Evolutionary conservation across 257 asterid species (phyloP), one percentile per base, ranked within the genome.

Genomic region (Capsicum chinense): DNA sequence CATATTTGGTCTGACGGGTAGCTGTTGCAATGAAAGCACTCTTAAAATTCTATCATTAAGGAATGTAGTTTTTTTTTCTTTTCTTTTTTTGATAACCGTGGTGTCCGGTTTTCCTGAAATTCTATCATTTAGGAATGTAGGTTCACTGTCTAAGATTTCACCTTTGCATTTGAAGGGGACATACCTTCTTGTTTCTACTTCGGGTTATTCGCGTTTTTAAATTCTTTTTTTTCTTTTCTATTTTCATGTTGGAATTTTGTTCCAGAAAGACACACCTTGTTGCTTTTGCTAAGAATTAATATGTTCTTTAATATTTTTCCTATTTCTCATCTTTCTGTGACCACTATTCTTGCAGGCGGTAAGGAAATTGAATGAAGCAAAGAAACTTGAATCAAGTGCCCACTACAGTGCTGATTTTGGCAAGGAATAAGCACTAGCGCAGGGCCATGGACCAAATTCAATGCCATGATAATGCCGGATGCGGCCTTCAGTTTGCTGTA

Each of bases 381-480:
- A 95, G 96, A 95, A 94, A 88, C 99, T 95, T 8, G 99, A 95
- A 83, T 93, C 98, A 50, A 95, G 90, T 84, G 92, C 98, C 1
- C 99, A 94, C 84, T 95, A 95, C 63, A 95, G 83, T 84, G 44
- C 99, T 64, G 99, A 95, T 89, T 95, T 95, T 60, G 98, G 98
- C 60, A 95, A 93, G 89, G 98, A 94, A 15, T 95, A 88, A 87
- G 76, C 44, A 42, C 15, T 11, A 14, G 35, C 4, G 26, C n/a
- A 39, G 60, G 13, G 50, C 33, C 50, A 26, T 35, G 82, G 66
- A 78, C 82, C 66, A 13, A 54, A 47, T 71, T n/a, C 37, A 47
- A 71, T 71, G 17, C 5, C 44, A 13, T 52, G 81, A 76, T 15
- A 21, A 9, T 0, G 13, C 44, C 0, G 50, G 63, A 54, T 56